A percentile compares a stretch with the other conserved stretches of the same genome.
These are phyloP conservation scores for Vaccinium macrocarpon DNA, from an alignment of 148 eudicot species.

Conservation along the genomic window DNA sequence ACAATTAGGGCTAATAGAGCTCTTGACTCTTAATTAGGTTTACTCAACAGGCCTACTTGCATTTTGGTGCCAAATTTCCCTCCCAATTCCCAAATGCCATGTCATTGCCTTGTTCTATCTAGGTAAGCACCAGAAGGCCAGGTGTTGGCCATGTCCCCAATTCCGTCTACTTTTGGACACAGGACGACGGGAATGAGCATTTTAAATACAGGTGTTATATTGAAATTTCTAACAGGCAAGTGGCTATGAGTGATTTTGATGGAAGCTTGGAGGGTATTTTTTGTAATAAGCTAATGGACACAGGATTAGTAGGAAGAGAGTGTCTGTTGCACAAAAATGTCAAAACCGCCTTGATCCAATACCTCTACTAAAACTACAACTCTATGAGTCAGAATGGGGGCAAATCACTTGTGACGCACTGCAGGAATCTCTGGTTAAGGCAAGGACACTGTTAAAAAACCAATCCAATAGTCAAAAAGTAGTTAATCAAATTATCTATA, in stretches of 20 bases:
- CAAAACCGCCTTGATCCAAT: not conserved
- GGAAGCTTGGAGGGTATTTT: not conserved
- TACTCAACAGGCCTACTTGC: not conserved
- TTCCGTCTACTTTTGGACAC: not conserved
- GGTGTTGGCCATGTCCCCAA: not conserved
- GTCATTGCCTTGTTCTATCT: not conserved
- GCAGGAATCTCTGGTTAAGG: not conserved
- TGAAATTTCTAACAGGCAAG: not conserved
- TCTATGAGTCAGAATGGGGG: not conserved
- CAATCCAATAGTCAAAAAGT: not conserved
- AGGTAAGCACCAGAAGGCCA: not conserved
- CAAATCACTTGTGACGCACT: slow-evolving; percentile 1
- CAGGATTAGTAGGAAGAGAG: not conserved
- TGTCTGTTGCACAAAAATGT: not conserved
- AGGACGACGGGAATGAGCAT: not conserved
- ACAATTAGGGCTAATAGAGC: not conserved
- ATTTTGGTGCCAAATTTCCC: not conserved
- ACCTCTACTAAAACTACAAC: not conserved
- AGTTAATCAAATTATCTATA: not conserved
- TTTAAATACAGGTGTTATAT: not conserved
- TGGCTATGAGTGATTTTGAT: not conserved
- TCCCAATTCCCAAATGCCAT: not conserved
- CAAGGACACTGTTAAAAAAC: not conserved
- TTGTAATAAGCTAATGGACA: not conserved
- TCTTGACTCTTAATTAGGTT: not conserved